Percentiles rank a stretch among this genome's conserved stretches.
phyloP scores from a whole-genome alignment of 2,329 filamentous ascomycete species.

The Trichoderma sp. region DNA sequence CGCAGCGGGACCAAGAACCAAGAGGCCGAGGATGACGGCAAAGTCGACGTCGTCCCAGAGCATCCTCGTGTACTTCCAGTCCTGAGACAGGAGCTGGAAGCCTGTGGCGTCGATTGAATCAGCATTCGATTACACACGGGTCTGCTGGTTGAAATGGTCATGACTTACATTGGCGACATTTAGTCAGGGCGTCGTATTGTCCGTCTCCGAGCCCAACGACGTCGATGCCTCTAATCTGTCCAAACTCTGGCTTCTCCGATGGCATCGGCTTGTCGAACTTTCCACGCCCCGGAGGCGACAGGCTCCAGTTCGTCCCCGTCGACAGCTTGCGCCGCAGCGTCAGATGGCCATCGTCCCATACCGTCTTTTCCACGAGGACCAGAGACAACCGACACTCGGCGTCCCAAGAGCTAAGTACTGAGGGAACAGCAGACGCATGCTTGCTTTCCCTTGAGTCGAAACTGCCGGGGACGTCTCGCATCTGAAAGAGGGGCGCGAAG shows the following conservation, averaged over 20 bases:
- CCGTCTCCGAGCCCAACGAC: constrained; percentile 20
- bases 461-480: not conserved
- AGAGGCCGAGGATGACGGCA: constrained; percentile 12
- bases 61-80: constrained; percentile 17
- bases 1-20: constrained; percentile 1
- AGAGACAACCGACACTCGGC: constrained; percentile 1
- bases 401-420: constrained; percentile 11
- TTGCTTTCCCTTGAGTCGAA: not conserved
- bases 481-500: not conserved
- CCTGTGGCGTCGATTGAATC: not conserved
- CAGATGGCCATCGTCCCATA: constrained; percentile 4
- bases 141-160: not conserved
- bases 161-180: constrained; percentile 13
- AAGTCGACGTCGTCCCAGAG: constrained; percentile 25
- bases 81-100: not conserved
- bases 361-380: constrained; percentile 3
- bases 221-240: constrained; percentile 7
- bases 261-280: not conserved
- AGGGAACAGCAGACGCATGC: not conserved
- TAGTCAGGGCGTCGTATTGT: constrained; percentile 12
- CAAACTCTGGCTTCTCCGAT: not conserved
- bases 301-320: constrained; percentile 4
- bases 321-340: constrained; percentile 2
- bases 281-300: not conserved
- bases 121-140: not conserved